Base-by-base conservation (phyloP, 371 early-diverging fungal species). In the Syncephalastrum contaminatum region DNA sequence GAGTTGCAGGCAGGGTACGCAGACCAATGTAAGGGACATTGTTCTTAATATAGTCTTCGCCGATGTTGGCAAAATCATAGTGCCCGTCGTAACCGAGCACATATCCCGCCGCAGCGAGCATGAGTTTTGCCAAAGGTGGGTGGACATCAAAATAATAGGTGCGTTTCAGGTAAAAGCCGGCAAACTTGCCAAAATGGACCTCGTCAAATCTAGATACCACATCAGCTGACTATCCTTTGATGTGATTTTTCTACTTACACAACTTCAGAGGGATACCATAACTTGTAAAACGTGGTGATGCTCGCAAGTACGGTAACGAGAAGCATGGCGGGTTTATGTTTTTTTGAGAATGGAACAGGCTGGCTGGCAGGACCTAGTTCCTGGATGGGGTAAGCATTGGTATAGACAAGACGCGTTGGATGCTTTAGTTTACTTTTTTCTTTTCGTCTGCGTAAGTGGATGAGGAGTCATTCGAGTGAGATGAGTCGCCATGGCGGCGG, bases 151-250 rank as follows among this genome's bases (percentile, higher is more conserved):
- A 99, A 74, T 90, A 99, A 78, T 96, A 99, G 45, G 87, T 83
- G 22, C 97, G 74, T 12, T 88, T 82, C 39, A 99, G 67, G 65
- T 99, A 99, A 75, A 90, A 95, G 15, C 90, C 86, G 13, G 98
- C 93, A 81, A 99, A 99, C 71, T 99, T 99, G 50, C 99, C 99
- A 87, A 99, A 99, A 71, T 99, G 99, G 16, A 99, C 99, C 75
- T 99, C 99, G 75, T 88, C 87, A 64, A 86, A 88, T 2, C 86
- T 86, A 15, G 24, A 20, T 53, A n/a, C 4, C 18, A 20, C 12
- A 24, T 27, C 5, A 25, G 21, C 18, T 6, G 15, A 14, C 22
- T 21, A 15, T 27, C 21, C 4, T 18, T 10, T 13, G 10, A 6
- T 20, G 22, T 43, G 15, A 18, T 3, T 15, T 8, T 36, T 14